Conservation (phyloP, 1,284 basidiomycete genomes). For the Sanghuangporus weigelae region DNA sequence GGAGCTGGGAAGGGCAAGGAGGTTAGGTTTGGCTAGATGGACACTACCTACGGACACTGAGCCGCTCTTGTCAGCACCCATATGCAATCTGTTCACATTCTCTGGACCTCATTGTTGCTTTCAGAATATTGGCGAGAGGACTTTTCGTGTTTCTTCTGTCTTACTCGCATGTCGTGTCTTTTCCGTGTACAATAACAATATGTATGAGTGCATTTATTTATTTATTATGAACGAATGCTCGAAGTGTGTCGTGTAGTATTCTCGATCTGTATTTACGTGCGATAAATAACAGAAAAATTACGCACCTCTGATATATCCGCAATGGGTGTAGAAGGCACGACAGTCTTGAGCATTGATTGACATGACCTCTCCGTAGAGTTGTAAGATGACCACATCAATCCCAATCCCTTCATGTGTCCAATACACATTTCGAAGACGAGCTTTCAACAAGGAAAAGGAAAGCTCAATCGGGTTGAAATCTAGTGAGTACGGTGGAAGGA, state of each 20-base stretch:
- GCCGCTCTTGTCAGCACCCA: neutral
- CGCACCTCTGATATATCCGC: neutral
- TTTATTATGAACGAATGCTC: neutral
- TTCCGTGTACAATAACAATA: neutral
- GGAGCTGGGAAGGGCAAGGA: neutral
- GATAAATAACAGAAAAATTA: neutral
- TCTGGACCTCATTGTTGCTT: neutral
- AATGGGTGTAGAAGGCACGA: neutral
- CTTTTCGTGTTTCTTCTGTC: neutral
- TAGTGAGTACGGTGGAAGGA: conserved; percentile 20
- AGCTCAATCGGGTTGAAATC: conserved; percentile 22
- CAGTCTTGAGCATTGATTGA: neutral
- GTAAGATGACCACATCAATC: neutral
- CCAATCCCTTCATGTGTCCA: too few species aligned
- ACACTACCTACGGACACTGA: neutral
- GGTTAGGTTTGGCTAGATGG: neutral
- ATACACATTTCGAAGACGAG: too few species aligned
- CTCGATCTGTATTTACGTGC: neutral
- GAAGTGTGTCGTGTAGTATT: neutral
- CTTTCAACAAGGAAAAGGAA: conserved; percentile 18
- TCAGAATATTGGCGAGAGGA: neutral
- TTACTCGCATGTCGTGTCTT: neutral
- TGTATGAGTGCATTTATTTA: neutral
- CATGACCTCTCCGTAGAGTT: neutral
- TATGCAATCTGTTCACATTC: neutral